phyloP scores from a whole-genome alignment of 1,139 yeast genomes.

The Kluyveromyces marxianus region DNA sequence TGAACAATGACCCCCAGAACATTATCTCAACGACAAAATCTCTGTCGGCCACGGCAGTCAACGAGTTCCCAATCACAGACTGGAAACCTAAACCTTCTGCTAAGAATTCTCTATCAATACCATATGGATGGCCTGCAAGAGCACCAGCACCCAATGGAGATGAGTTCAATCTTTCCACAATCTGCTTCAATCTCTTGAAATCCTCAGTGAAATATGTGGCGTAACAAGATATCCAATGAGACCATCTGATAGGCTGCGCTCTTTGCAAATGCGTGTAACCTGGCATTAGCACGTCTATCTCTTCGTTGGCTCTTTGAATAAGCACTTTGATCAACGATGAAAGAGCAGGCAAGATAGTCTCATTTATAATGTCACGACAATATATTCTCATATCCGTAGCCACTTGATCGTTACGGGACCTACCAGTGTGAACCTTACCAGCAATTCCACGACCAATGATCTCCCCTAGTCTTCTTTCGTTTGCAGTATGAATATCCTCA shows the following conservation, averaged over 20 bases:
- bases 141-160: constrained; percentile 98
- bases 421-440: constrained; percentile 97
- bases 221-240: constrained; percentile 92
- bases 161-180: constrained; percentile 73
- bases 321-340: constrained; percentile 58
- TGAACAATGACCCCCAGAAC: constrained; percentile 93
- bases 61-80: constrained; percentile 87
- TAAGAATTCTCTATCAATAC: constrained; percentile 85
- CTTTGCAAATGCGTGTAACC: constrained; percentile 98
- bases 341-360: constrained; percentile 51
- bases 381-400: constrained; percentile 96
- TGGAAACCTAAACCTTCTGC: constrained; percentile 73
- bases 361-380: constrained; percentile 69
- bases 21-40: constrained; percentile 95
- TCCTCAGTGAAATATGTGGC: constrained; percentile 94
- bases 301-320: constrained; percentile 67
- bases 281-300: constrained; percentile 92
- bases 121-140: constrained; percentile 97
- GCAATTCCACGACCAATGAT: constrained; percentile 87
- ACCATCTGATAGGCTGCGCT: constrained; percentile 99
- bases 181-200: constrained; percentile 72
- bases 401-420: constrained; percentile 97
- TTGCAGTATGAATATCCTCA: constrained; percentile 98
- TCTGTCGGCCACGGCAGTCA: constrained; percentile 93
- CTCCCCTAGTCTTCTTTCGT: constrained; percentile 95